Base-by-base conservation (phyloP, 805 yeast genomes). In the Cyberlindnera xishuangbannaensis region DNA sequence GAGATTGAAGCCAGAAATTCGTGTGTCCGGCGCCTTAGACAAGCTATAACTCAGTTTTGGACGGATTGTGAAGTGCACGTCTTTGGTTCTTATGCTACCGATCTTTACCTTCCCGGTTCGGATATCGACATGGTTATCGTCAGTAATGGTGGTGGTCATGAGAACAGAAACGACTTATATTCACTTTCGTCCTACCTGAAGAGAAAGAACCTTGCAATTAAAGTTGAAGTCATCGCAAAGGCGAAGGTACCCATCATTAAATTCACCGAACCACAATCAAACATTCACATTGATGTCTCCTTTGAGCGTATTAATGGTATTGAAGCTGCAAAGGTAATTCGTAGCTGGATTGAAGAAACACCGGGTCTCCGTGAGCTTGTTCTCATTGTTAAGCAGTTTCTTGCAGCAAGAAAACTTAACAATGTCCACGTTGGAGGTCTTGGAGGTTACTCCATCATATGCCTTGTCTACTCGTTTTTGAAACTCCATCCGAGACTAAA, bases 171-270 rank as follows among this genome's bases (percentile, higher is more conserved):
- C n/a, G 63, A 73, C 16, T 59, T 90, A 28, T 87, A 79, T 53
- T 78, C 78, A 47, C 63, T 90, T 9, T 77, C 95, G 2, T 75
- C 86, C 5, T 73, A 69, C 47, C 64, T 90, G 41, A 69, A 84
- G 46, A 65, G 70, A 25, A 61, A 67, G 26, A 67, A 71, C 11
- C 58, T 86, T 28, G 95, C 92, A 2, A 67, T 69, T 21, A 70
- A 77, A 35, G 78, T 88, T 15, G 92, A 85, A 51, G 95, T 88
- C 4, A 80, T 90, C 30, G 84, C 95, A 3, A 77, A 77, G 43
- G 94, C 97, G 5, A 78, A 87, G 45, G 97, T 90, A 15, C 98
- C 98, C 2, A 90, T 90, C 43, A 83, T 90, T 55, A 90, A 92
- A 56, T 84, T 87, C 55, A 78, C 81, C 4, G 97, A 90, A 43